Conservation (phyloP, 176 grass and related monocot species). For the Raddia guianensis region DNA sequence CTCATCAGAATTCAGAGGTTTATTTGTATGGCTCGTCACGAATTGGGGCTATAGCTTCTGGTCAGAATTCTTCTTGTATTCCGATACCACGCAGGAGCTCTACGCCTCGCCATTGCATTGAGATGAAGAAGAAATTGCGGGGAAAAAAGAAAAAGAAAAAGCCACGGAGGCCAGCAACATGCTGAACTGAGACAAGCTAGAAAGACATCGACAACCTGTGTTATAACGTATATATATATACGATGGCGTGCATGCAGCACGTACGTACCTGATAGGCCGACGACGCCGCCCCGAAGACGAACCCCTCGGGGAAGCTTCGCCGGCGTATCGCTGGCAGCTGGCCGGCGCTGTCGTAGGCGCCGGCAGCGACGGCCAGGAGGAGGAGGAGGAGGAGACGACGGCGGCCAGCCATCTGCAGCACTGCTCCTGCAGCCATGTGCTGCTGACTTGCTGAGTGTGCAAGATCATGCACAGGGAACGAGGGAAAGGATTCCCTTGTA, state of each 20-base stretch:
- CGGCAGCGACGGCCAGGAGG: not conserved
- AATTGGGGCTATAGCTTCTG: not conserved
- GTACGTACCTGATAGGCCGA: conserved; percentile 33
- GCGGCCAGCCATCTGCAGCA: not conserved
- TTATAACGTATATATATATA: no score
- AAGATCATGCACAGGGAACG: not conserved
- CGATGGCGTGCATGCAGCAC: no score
- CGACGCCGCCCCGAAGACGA: conserved; percentile 45
- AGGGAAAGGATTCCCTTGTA: no score
- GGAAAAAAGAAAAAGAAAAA: no score
- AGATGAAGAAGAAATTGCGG: no score
- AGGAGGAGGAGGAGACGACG: conserved; percentile 23
- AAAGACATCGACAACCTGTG: no score
- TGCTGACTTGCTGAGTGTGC: not conserved
- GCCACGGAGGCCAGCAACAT: no score
- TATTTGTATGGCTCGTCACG: not conserved
- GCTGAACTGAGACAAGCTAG: no score
- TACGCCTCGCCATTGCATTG: no score
- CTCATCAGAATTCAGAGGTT: not conserved
- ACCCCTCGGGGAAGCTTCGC: conserved; percentile 37
- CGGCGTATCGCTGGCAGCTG: conserved; percentile 16
- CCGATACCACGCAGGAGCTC: no score
- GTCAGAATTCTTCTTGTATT: not conserved
- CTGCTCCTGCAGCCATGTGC: not conserved
- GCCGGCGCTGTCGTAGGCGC: not conserved